Evolutionary conservation across 805 yeast species (phyloP).

Genomic region (Candida vartiovaarae): DNA sequence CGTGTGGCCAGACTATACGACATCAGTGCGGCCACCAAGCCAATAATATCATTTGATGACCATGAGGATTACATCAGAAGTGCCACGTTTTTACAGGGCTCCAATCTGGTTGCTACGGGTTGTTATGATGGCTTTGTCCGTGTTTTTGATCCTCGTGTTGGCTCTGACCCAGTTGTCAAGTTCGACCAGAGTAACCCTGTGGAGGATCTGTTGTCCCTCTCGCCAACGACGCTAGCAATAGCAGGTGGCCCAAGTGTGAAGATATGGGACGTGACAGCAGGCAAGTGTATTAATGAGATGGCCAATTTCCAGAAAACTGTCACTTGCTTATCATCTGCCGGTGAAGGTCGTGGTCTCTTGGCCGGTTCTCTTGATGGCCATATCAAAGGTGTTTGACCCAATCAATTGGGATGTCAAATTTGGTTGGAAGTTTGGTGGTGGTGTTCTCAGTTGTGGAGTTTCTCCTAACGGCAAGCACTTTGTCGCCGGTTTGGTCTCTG

Average conservation of each 20-base stretch:
- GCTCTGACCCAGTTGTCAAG: conserved; percentile 48
- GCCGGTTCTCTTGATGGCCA: conserved; percentile 98
- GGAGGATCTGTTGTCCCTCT: conserved; percentile 72
- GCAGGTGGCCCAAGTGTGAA: conserved; percentile 79
- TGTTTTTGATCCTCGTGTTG: conserved; percentile 71
- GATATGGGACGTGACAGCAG: conserved; percentile 88
- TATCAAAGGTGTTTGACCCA: conserved; percentile 87
- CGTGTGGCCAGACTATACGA: conserved; percentile 83
- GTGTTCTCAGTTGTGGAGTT: conserved; percentile 82
- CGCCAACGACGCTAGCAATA: conserved; percentile 62
- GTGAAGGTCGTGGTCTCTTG: conserved; percentile 65
- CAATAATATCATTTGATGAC: conserved; percentile 58
- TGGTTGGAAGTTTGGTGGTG: conserved; percentile 97
- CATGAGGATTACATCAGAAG: conserved; percentile 88
- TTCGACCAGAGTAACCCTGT: conserved; percentile 77
- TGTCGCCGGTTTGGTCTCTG: conserved; percentile 88
- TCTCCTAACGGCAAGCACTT: conserved; percentile 85
- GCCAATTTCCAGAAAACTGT: conserved; percentile 91
- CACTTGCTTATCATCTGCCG: conserved; percentile 67
- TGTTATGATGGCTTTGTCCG: conserved; percentile 88
- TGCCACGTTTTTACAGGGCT: conserved; percentile 71
- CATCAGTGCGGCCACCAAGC: conserved; percentile 69
- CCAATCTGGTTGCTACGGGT: conserved; percentile 82
- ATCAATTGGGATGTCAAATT: conserved; percentile 81
- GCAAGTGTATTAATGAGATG: conserved; percentile 60